A percentile compares a stretch with the other conserved stretches of the same genome.
These are phyloP conservation scores for Solanum sejunctum DNA, from an alignment of 257 asterid genomes.

Conservation along the genomic window DNA sequence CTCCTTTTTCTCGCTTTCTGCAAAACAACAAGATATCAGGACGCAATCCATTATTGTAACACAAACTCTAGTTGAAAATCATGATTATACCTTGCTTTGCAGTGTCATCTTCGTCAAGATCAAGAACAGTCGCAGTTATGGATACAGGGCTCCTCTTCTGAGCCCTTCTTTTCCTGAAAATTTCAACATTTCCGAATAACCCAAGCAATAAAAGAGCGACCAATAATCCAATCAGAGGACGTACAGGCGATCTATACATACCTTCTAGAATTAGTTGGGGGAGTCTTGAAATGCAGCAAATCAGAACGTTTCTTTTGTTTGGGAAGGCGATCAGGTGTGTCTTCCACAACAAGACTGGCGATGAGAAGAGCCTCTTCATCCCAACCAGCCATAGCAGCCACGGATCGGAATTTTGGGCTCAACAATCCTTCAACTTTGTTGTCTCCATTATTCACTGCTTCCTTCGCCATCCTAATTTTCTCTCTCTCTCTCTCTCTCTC, in stretches of 20 bases:
- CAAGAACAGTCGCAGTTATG: conserved; percentile 36
- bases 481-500: background rate
- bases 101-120: conserved; percentile 49
- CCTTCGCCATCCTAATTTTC: background rate
- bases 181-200: background rate
- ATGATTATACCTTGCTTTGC: conserved; percentile 32
- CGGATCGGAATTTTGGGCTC: conserved; percentile 83
- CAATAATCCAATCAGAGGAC: background rate
- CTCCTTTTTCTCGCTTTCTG: conserved; percentile 21
- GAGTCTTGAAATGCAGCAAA: conserved; percentile 35
- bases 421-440: conserved; percentile 24
- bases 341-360: conserved; percentile 79
- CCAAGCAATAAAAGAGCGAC: background rate
- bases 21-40: background rate
- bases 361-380: conserved; percentile 82
- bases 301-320: conserved; percentile 49
- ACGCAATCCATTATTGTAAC: background rate
- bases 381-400: conserved; percentile 99
- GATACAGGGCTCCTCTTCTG: conserved; percentile 42
- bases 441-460: conserved; percentile 15
- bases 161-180: conserved; percentile 52
- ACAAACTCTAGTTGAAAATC: background rate
- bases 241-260: background rate
- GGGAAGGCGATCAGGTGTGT: conserved; percentile 63
- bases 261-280: conserved; percentile 86